These are phyloP conservation scores for Elongisporangium undulatum DNA, from an alignment of 352 stramenopile species.

Conservation along the genomic window DNA sequence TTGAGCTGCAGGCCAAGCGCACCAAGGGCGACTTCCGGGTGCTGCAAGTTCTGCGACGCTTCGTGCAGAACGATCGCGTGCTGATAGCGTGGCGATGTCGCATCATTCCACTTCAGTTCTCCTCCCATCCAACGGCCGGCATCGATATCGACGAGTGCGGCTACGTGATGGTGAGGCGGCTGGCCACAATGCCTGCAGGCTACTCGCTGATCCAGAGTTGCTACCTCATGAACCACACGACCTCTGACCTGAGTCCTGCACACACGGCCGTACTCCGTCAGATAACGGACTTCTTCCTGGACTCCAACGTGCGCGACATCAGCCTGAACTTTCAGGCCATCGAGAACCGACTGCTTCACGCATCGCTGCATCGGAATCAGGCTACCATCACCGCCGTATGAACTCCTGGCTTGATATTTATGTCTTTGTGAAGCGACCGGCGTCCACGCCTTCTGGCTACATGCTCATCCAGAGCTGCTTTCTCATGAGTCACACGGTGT, in stretches of 20 bases:
- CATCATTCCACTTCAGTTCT: conserved; percentile 51
- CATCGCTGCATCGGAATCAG: background rate
- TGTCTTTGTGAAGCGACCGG: too few relatives aligned
- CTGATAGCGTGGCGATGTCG: conserved; percentile 58
- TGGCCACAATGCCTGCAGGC: background rate
- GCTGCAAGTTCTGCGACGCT: conserved; percentile 56
- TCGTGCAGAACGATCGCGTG: conserved; percentile 47
- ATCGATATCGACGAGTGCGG: background rate
- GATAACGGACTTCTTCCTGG: background rate
- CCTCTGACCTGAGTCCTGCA: background rate
- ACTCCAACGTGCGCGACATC: background rate
- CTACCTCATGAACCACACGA: background rate
- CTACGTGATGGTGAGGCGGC: background rate
- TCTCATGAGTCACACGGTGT: too few relatives aligned
- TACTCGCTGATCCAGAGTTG: background rate
- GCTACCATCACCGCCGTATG: background rate
- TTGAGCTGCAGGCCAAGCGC: conserved; percentile 43
- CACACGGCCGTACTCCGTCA: background rate
- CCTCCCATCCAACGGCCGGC: background rate
- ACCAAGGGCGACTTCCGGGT: conserved; percentile 48
- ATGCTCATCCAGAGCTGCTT: too few relatives aligned
- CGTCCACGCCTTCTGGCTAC: too few relatives aligned
- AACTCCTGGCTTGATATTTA: too few relatives aligned
- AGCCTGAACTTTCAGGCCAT: background rate
- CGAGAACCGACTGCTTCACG: background rate